These are phyloP conservation scores for Starmerella asiatica DNA, from an alignment of 805 yeast genomes.

Conservation along the genomic window DNA sequence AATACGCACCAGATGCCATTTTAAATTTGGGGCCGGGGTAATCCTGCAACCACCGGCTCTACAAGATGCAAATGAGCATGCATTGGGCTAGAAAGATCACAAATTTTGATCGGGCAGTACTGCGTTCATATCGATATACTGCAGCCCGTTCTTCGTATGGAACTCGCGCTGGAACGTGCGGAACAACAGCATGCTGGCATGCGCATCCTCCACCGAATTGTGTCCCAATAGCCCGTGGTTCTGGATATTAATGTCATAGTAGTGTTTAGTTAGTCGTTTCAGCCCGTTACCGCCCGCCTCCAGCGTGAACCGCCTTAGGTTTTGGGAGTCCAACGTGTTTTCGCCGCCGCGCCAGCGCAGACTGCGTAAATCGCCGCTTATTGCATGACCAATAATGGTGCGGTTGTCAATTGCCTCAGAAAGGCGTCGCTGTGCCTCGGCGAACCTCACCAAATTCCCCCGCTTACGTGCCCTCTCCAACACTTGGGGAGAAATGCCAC, in stretches of 20 bases:
- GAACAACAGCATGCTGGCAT: conserved; percentile 45
- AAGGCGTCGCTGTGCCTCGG: conserved; percentile 52
- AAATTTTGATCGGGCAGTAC: no score
- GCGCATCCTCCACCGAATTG: conserved; percentile 74
- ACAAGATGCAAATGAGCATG: no score
- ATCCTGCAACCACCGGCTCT: no score
- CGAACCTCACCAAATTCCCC: conserved; percentile 37
- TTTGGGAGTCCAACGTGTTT: conserved; percentile 63
- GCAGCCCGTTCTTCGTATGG: not conserved
- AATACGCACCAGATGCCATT: no score
- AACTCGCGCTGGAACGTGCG: conserved; percentile 3
- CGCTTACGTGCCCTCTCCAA: conserved; percentile 35
- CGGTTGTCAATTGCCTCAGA: conserved; percentile 36
- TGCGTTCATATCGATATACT: no score
- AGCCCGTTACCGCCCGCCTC: conserved; percentile 64
- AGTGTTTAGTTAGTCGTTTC: conserved; percentile 46
- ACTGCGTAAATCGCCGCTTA: conserved; percentile 66
- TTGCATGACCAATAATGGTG: conserved; percentile 73
- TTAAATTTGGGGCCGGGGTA: no score
- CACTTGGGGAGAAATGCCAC: conserved; percentile 70
- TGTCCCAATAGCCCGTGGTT: conserved; percentile 55
- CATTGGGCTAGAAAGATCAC: no score
- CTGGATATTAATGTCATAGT: conserved; percentile 53
- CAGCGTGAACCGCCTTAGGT: conserved; percentile 61
- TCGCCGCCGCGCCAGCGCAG: conserved; percentile 48